These are phyloP conservation scores for Phytophthora palmivora DNA, from an alignment of 352 stramenopile species.

Conservation along the genomic window DNA sequence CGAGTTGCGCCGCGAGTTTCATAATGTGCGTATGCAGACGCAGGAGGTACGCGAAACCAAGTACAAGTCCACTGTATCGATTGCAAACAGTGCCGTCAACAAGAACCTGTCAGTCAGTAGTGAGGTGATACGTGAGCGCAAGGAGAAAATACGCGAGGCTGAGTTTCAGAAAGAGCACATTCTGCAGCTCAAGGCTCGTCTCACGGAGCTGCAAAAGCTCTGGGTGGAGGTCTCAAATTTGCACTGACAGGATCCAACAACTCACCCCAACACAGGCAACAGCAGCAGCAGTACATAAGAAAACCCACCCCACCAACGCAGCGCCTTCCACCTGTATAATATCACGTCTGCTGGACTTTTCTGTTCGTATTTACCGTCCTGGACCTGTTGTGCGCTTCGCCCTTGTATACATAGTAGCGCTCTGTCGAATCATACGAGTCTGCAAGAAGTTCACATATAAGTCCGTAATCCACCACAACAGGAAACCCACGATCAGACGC, in stretches of 20 bases:
- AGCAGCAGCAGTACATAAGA: slow-evolving; percentile 33
- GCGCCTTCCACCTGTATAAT: slow-evolving; percentile 79
- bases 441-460: slow-evolving; percentile 26
- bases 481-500: slow-evolving; percentile 10
- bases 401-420: slow-evolving; percentile 83
- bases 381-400: slow-evolving; percentile 58
- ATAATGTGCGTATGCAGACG: slow-evolving; percentile 77
- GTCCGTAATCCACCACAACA: neutral
- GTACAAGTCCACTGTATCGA: slow-evolving; percentile 35
- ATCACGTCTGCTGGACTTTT: slow-evolving; percentile 7
- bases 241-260: slow-evolving; percentile 46
- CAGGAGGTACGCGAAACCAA: slow-evolving; percentile 67
- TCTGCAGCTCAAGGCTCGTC: slow-evolving; percentile 68
- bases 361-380: slow-evolving; percentile 10
- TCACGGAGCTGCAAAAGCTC: slow-evolving; percentile 66
- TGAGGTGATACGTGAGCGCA: slow-evolving; percentile 30
- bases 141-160: slow-evolving; percentile 67
- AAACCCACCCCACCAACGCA: slow-evolving; percentile 52
- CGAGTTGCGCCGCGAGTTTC: slow-evolving; percentile 82
- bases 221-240: slow-evolving; percentile 66
- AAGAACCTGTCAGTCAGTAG: slow-evolving; percentile 27
- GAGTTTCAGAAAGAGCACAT: slow-evolving; percentile 82
- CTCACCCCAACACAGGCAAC: slow-evolving; percentile 35
- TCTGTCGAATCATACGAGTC: slow-evolving; percentile 83
- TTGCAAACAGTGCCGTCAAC: slow-evolving; percentile 27